A percentile compares a stretch with the other conserved stretches of the same genome.
Conservation (phyloP, 176 grass and related monocot genomes). For the Phyllostachys edulis region DNA sequence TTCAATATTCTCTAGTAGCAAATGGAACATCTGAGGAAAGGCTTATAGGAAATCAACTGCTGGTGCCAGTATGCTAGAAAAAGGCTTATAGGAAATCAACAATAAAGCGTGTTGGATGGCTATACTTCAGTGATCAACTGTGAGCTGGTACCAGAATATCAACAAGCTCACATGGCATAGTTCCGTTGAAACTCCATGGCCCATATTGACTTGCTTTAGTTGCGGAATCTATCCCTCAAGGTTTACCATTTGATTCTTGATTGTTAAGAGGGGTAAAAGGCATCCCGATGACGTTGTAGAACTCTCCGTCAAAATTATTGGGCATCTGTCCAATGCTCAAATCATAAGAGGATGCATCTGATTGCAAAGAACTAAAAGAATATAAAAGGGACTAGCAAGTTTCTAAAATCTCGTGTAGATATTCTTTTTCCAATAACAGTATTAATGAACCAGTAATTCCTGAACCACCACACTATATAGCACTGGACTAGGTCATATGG, state of each 20-base stretch:
- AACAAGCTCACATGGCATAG: not conserved
- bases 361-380: not conserved
- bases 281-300: slow-evolving; percentile 50
- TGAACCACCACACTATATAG: not conserved
- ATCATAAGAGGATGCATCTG: slow-evolving; percentile 7
- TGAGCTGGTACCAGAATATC: not conserved
- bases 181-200: not conserved
- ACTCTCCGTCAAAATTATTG: slow-evolving; percentile 56
- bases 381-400: not conserved
- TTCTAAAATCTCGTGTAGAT: not conserved
- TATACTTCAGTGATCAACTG: not conserved
- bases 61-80: not conserved
- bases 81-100: not conserved
- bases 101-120: not conserved
- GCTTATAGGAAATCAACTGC: not conserved
- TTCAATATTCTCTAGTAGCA: not conserved
- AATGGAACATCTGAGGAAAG: not conserved
- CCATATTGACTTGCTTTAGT: not conserved
- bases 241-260: slow-evolving; percentile 48
- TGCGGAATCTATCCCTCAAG: not conserved
- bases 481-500: not conserved
- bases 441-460: not conserved
- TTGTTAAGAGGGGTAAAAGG: slow-evolving; percentile 38
- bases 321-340: slow-evolving; percentile 48
- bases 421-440: not conserved